Base-by-base conservation (phyloP, 495 filamentous ascomycete genomes). In the Margaritispora aquatica region DNA sequence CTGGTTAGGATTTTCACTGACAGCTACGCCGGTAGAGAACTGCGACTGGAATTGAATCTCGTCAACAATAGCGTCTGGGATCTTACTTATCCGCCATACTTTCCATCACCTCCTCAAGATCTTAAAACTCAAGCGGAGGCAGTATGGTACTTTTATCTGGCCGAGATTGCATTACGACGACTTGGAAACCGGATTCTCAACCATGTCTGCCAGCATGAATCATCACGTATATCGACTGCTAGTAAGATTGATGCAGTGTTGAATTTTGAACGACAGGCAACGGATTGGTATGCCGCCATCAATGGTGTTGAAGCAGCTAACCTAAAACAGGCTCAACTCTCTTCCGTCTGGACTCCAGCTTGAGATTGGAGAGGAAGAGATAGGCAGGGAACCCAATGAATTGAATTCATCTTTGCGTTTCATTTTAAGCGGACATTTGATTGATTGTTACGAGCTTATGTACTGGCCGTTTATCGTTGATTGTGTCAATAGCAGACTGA, bases 61-160 rank as follows among this genome's bases (percentile, higher is more conserved):
- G 4, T 11, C 1, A 26, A 24, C 13, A 23, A 11, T 27, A 44
- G 21, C 13, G 44, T 23, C 8, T 3, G n/a, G 20, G 53, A 57
- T 59, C 41, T 64, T 2, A 24, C 62, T 0, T 70, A 71, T 55
- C 69, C 73, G 7, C 57, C 57, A 9, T 64, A 68, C 23, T 71
- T 75, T 23, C 73, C 72, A 47, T 51, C 60, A 8, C 67, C 69
- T 2, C 74, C 70, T 23, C 26, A 66, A 20, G 64, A 65, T 19
- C 54, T 53, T 20, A 50, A 65, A 5, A 60, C 63, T 22, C 46
- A 66, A n/a, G 65, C 69, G 20, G 65, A 67, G 17, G 21, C 60
- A 41, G 67, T 65, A 10, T 77, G 74, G 74, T 75, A 73, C 50
- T 77, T 69, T 49, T 77, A 75, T 57, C 68, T 77, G 0, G 69